phyloP scores from a whole-genome alignment of 176 grass and related monocot species.

The Carex scoparia region DNA sequence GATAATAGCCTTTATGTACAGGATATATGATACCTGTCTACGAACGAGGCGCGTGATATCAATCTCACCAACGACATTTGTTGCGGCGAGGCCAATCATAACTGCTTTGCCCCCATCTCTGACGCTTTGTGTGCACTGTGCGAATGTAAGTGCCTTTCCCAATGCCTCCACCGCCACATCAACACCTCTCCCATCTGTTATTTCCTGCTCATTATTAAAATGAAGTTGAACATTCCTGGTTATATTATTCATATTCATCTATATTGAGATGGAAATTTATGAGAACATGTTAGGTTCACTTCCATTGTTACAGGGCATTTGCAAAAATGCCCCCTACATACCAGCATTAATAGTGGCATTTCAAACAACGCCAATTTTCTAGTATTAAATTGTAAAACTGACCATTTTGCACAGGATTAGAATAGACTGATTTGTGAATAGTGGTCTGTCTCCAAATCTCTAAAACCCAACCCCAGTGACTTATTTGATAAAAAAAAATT shows the following conservation, averaged over 20 bases:
- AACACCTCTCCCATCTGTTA: slow-evolving; percentile 88
- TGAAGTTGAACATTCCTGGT: neutral
- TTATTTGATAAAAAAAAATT: neutral
- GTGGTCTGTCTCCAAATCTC: neutral
- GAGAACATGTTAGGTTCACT: neutral
- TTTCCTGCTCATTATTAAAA: slow-evolving; percentile 48
- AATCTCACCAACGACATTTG: slow-evolving; percentile 72
- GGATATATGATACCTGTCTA: slow-evolving; percentile 54
- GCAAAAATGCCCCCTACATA: neutral
- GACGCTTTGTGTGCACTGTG: slow-evolving; percentile 79
- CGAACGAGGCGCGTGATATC: slow-evolving; percentile 90
- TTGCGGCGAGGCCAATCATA: slow-evolving; percentile 88
- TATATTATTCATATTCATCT: slow-evolving; percentile 1
- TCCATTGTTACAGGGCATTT: neutral
- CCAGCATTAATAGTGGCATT: neutral
- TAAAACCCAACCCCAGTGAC: neutral
- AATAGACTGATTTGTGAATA: neutral
- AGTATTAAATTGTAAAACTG: neutral
- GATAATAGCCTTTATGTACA: neutral
- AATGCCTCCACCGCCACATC: slow-evolving; percentile 95
- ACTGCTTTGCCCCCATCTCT: slow-evolving; percentile 98
- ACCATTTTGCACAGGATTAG: neutral
- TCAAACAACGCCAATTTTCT: neutral
- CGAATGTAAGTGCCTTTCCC: slow-evolving; percentile 80
- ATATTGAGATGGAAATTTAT: neutral